These are phyloP conservation scores for Rhizoclosmatium globosum DNA, from an alignment of 192 early-diverging fungal species.

Conservation along the genomic window DNA sequence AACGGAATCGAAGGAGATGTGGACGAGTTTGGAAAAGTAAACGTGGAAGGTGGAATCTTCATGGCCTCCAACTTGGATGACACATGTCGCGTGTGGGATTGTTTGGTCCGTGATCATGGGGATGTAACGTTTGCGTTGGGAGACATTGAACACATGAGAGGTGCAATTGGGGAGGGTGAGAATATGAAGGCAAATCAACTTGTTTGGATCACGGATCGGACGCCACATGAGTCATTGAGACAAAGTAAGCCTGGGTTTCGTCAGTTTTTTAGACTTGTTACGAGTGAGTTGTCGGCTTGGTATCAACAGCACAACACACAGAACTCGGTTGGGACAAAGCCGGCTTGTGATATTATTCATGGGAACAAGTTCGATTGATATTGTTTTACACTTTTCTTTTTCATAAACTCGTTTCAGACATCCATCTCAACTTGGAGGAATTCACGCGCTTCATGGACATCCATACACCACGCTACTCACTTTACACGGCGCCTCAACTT, in stretches of 20 bases:
- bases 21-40: not conserved
- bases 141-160: constrained; percentile 1
- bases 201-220: constrained; percentile 15
- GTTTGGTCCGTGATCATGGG: not conserved
- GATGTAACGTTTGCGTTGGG: not conserved
- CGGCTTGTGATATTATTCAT: not conserved
- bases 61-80: constrained; percentile 1
- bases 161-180: not conserved
- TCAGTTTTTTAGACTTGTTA: constrained; percentile 19
- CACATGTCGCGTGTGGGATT: constrained; percentile 6
- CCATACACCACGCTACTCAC: not conserved
- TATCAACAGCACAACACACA: constrained; percentile 2
- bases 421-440: not conserved
- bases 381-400: not conserved
- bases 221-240: constrained; percentile 13
- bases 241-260: constrained; percentile 2
- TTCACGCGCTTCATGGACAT: not conserved
- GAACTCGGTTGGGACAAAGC: not conserved
- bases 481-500: too few relatives aligned
- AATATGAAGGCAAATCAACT: not conserved
- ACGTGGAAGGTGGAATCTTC: constrained; percentile 18
- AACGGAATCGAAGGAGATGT: not conserved
- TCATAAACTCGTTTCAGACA: not conserved
- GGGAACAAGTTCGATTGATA: constrained; percentile 15
- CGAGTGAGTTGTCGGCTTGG: not conserved